Evolutionary conservation across 1,284 basidiomycete species (phyloP).

Genomic region (Malassezia slooffiae): DNA sequence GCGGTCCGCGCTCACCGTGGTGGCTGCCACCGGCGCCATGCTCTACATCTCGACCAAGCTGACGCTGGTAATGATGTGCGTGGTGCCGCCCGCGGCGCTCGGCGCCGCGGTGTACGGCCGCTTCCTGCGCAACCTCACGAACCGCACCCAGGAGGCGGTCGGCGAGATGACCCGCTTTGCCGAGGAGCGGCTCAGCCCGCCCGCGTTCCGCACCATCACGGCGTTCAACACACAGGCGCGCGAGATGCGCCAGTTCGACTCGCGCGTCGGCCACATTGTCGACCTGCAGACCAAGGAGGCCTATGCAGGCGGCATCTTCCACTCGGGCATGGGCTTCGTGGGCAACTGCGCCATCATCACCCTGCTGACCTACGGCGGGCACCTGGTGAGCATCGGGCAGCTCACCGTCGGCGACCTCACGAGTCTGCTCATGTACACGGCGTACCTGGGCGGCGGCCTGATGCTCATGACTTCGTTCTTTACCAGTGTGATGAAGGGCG

Average conservation of each 20-base stretch:
- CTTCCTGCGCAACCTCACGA: slow-evolving; percentile 81
- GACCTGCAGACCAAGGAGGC: slow-evolving; percentile 75
- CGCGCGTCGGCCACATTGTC: slow-evolving; percentile 60
- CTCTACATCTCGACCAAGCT: slow-evolving; percentile 83
- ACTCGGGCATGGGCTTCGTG: slow-evolving; percentile 74
- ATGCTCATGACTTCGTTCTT: slow-evolving; percentile 49
- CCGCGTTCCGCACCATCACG: slow-evolving; percentile 78
- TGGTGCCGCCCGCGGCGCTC: slow-evolving; percentile 88
- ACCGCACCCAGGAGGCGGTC: slow-evolving; percentile 81
- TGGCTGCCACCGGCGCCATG: slow-evolving; percentile 73
- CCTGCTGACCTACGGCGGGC: slow-evolving; percentile 83
- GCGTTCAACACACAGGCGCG: slow-evolving; percentile 67
- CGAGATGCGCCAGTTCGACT: slow-evolving; percentile 55
- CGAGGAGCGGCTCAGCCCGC: slow-evolving; percentile 69
- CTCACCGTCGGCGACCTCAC: slow-evolving; percentile 56
- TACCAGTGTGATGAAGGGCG: slow-evolving; percentile 55
- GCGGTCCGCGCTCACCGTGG: slow-evolving; percentile 32
- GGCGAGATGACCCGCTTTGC: slow-evolving; percentile 82
- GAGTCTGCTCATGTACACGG: slow-evolving; percentile 81
- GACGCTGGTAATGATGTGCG: slow-evolving; percentile 79
- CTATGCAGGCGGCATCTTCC: slow-evolving; percentile 79
- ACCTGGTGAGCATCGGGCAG: slow-evolving; percentile 70
- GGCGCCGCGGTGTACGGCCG: slow-evolving; percentile 93
- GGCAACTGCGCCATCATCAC: slow-evolving; percentile 85
- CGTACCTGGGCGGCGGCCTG: slow-evolving; percentile 63